Percentiles rank a stretch among this genome's conserved stretches.
phyloP scores from a whole-genome alignment of 2,329 filamentous ascomycete genomes.

The Aspergillus ochraceus region DNA sequence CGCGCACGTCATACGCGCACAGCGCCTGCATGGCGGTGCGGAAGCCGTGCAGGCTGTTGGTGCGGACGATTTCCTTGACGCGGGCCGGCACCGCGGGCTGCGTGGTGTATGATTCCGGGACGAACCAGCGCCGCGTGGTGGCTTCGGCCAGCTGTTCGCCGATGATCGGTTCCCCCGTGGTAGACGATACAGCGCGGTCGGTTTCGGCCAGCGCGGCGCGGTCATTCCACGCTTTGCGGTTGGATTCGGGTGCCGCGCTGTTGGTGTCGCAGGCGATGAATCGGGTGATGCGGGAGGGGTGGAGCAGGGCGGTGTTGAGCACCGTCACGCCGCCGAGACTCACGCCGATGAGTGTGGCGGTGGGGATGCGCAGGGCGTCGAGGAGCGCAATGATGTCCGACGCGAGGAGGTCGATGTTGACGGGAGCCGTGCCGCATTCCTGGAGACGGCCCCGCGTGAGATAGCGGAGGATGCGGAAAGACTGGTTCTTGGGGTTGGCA shows the following conservation, averaged over 20 bases:
- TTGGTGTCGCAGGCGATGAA: conserved; percentile 82
- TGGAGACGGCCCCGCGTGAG: conserved; percentile 68
- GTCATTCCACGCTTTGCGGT: conserved; percentile 77
- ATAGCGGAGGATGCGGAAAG: conserved; percentile 73
- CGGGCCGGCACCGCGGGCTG: conserved; percentile 52
- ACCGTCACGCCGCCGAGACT: conserved; percentile 79
- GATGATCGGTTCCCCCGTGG: conserved; percentile 57
- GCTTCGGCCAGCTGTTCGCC: conserved; percentile 62
- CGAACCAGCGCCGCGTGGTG: conserved; percentile 78
- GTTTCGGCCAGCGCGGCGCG: conserved; percentile 68
- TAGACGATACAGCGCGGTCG: conserved; percentile 40
- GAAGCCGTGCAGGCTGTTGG: conserved; percentile 71
- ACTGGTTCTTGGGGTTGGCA: conserved; percentile 53
- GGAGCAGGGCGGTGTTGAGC: conserved; percentile 68
- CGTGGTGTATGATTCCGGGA: conserved; percentile 57
- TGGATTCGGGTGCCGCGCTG: conserved; percentile 67
- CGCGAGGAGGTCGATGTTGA: conserved; percentile 65
- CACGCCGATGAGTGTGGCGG: conserved; percentile 72
- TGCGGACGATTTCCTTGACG: conserved; percentile 68
- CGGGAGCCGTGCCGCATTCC: conserved; percentile 41
- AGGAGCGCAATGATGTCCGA: conserved; percentile 68
- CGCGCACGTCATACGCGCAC: conserved; percentile 54
- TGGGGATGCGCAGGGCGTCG: conserved; percentile 66
- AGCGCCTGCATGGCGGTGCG: conserved; percentile 72
- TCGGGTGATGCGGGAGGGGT: conserved; percentile 58